Evolutionary conservation across 2,329 filamentous ascomycete genomes (phyloP), one percentile per base, ranked within the genome.

Genomic region (Talaromyces sp.): DNA sequence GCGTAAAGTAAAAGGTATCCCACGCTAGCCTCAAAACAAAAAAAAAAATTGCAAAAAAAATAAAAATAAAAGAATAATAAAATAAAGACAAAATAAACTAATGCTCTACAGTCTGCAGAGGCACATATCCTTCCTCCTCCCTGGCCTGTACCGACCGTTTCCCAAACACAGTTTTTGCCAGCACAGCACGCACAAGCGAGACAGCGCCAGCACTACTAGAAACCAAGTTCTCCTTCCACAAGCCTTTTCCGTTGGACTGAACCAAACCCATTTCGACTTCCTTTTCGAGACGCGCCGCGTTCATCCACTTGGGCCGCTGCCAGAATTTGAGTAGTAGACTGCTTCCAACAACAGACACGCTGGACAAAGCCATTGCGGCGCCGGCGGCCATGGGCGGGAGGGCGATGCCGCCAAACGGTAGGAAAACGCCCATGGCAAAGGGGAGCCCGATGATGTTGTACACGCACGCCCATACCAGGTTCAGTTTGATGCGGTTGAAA

Each of bases 391-490:
- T 94, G 28, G 95, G 93, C 68, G 96, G 95, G 66, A 98, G 81
- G 71, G 80, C 79, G 69, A 92, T 88, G 64, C 90, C 85, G 34
- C 94, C 95, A 67, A 96, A 87, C 0, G 95, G 94, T 4, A 99
- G 81, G 80, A 98, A 96, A 69, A 98, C 79, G 28, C 95, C 95
- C 95, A 98, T 98, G 47, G 95, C 95, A 69, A 99, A 96, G 2
- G 95, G 95, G 14, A 99, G 82, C 1, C 95, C 95, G 64, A 98
- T 79, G 56, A 92, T 65, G 75, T 99, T 99, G 83, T 99, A 99
- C 65, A 92, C 79, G 74, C 92, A 98, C 0, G 93, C 93, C 91
- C 95, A 97, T 2, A 88, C 81, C 2, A 99, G 83, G 75, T 99
- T 99, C 68, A 96, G 77, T 81, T 96, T 96, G 81, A 99, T 99